phyloP scores from a whole-genome alignment of 164 flowering plant genomes.

The Tinospora cordifolia region DNA sequence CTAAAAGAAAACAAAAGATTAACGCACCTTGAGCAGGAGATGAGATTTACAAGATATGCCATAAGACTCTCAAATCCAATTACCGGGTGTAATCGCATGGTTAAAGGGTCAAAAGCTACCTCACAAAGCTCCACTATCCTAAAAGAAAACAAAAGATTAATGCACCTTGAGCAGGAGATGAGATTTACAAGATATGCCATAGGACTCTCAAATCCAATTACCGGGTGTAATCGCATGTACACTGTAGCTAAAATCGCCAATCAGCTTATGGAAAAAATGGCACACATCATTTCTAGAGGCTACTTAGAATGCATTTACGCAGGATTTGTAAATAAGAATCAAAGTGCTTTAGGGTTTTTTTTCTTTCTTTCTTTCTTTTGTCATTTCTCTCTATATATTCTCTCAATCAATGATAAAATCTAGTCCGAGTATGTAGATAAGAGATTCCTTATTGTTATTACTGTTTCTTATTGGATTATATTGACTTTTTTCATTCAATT shows the following conservation, averaged over 20 bases:
- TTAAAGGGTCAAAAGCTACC: background rate
- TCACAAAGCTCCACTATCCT: conserved; percentile 1
- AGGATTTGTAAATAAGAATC: background rate
- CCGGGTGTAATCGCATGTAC: background rate
- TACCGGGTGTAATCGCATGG: background rate
- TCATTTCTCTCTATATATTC: background rate
- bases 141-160: background rate
- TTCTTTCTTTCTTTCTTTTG: background rate
- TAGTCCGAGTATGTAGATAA: background rate
- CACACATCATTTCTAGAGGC: background rate
- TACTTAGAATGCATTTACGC: background rate
- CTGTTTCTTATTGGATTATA: background rate
- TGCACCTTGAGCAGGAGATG: background rate
- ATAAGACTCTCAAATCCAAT: background rate
- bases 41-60: background rate
- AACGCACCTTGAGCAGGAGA: background rate
- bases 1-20: background rate
- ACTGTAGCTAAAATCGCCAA: too few species aligned
- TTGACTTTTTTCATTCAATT: background rate
- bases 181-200: background rate
- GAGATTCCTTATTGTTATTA: too few species aligned
- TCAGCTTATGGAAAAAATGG: too few species aligned
- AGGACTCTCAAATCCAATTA: background rate
- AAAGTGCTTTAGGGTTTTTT: background rate
- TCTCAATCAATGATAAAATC: too few species aligned